A percentile compares a stretch with the other conserved stretches of the same genome.
These are phyloP conservation scores for Cystobasidium slooffiae DNA, from an alignment of 1,284 basidiomycete species.

Conservation along the genomic window DNA sequence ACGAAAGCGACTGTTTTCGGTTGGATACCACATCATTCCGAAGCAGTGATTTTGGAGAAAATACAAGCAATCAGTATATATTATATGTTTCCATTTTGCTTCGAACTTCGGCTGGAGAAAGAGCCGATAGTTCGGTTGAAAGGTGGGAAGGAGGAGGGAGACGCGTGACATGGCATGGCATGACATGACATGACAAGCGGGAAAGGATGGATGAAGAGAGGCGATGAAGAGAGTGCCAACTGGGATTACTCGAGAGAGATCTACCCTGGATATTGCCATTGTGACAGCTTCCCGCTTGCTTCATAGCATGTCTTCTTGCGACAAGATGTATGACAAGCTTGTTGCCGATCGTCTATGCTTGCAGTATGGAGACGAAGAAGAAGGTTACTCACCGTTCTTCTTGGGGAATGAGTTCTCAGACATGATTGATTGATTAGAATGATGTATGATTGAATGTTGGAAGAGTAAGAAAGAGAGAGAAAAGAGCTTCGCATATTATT, in stretches of 20 bases:
- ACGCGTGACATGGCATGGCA: not conserved
- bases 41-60: not conserved
- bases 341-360: constrained; percentile 60
- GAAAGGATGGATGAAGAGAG: too few relatives aligned
- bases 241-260: too few relatives aligned
- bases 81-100: too few relatives aligned
- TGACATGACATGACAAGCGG: not conserved
- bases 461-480: not conserved
- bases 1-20: constrained; percentile 67
- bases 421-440: not conserved
- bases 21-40: not conserved
- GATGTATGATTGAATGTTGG: not conserved
- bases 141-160: not conserved
- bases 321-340: too few relatives aligned
- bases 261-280: too few relatives aligned
- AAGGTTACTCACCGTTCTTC: constrained; percentile 21
- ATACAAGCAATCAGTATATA: too few relatives aligned
- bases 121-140: constrained; percentile 2
- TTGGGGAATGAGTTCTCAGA: not conserved
- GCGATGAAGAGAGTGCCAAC: too few relatives aligned
- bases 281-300: too few relatives aligned
- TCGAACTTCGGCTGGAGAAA: not conserved
- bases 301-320: too few relatives aligned
- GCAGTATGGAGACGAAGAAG: not conserved
- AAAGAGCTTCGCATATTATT: not conserved